phyloP scores from a whole-genome alignment of 2,329 filamentous ascomycete genomes.

The Fusarium hostae region DNA sequence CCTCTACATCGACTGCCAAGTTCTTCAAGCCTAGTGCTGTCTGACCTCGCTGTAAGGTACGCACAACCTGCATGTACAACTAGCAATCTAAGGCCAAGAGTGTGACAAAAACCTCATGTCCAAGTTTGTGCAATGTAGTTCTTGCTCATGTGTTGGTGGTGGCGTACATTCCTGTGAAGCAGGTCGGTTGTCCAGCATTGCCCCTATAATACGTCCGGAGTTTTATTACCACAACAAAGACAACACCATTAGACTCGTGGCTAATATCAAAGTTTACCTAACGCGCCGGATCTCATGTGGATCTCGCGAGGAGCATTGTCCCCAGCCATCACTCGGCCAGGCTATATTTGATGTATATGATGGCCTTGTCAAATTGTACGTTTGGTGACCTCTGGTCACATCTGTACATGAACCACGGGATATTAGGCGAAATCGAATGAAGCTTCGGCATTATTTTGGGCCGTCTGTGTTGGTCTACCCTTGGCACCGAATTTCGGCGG shows the following conservation, averaged over 20 bases:
- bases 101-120: neutral
- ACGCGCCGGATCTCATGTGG: neutral
- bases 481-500: constrained; percentile 12
- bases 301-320: neutral
- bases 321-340: constrained; percentile 5
- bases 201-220: neutral
- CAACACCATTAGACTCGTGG: neutral
- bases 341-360: constrained; percentile 10
- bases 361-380: neutral
- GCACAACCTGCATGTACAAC: constrained; percentile 5
- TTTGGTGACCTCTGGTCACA: neutral
- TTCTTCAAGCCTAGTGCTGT: constrained; percentile 1
- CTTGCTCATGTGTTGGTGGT: neutral
- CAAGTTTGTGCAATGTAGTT: neutral
- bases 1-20: neutral
- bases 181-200: neutral
- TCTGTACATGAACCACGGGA: neutral
- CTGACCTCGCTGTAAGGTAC: constrained; percentile 14
- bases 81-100: neutral
- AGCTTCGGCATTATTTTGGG: constrained; percentile 13
- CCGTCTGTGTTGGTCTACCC: neutral
- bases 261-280: constrained; percentile 10
- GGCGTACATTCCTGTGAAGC: neutral
- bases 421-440: constrained; percentile 4
- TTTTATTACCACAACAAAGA: neutral